Conservation (phyloP, 306 rosid species). For the Cercis canadensis region DNA sequence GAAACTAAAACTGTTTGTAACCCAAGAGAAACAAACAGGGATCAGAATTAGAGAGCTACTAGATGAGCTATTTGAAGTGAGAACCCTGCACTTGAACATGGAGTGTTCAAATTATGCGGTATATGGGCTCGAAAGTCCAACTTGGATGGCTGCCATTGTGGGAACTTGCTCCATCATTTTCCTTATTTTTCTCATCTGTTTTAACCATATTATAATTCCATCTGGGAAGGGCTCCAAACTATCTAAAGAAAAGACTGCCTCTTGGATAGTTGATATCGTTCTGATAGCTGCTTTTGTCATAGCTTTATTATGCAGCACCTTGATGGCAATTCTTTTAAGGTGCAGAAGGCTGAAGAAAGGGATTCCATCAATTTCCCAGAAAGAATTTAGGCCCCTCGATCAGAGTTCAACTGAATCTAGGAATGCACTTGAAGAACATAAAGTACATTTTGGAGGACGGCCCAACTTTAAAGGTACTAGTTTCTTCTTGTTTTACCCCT, state of each 20-base stretch:
- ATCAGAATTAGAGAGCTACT: constrained; percentile 52
- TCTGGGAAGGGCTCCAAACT: constrained; percentile 43
- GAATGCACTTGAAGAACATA: constrained; percentile 66
- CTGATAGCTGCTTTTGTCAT: constrained; percentile 60
- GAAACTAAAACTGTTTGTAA: constrained; percentile 69
- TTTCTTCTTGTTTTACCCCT: neutral
- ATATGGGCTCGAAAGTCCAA: constrained; percentile 65
- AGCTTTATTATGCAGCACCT: constrained; percentile 52
- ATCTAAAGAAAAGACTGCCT: constrained; percentile 59
- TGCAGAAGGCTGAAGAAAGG: constrained; percentile 70
- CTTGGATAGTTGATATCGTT: constrained; percentile 70
- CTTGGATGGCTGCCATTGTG: constrained; percentile 66
- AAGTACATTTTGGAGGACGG: constrained; percentile 77
- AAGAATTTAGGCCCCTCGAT: constrained; percentile 47
- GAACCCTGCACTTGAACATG: constrained; percentile 54
- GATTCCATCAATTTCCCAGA: constrained; percentile 34
- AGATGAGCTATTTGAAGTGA: constrained; percentile 47
- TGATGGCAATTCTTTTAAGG: constrained; percentile 58
- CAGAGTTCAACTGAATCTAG: constrained; percentile 53
- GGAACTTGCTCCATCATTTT: constrained; percentile 64
- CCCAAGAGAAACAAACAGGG: constrained; percentile 66
- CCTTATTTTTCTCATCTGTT: constrained; percentile 51
- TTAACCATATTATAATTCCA: constrained; percentile 64
- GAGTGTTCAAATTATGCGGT: constrained; percentile 51
- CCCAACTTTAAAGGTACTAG: constrained; percentile 74